These are phyloP conservation scores for Candida awuae DNA, from an alignment of 805 yeast species.

Conservation along the genomic window DNA sequence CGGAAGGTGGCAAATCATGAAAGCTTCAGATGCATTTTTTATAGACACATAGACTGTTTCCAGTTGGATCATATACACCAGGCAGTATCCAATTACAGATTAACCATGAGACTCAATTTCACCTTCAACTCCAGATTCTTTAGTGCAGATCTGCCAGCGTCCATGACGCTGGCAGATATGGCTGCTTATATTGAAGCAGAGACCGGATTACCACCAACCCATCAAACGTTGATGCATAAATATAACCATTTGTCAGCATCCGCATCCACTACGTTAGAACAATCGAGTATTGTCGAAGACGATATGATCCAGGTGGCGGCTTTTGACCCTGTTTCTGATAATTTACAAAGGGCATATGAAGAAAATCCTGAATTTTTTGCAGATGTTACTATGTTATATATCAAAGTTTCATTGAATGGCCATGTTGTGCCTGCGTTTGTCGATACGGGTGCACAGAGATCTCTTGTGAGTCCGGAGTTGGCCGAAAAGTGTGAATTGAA, in stretches of 20 bases:
- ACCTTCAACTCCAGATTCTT: conserved; percentile 3
- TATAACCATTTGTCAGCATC: conserved; percentile 7
- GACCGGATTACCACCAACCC: conserved; percentile 9
- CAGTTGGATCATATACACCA: too few relatives aligned
- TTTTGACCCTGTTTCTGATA: conserved; percentile 9
- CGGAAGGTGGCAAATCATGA: conserved; percentile 5
- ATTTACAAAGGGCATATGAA: conserved; percentile 71
- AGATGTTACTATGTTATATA: conserved; percentile 74
- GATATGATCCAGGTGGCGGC: conserved; percentile 7
- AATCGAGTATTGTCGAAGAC: conserved; percentile 4
- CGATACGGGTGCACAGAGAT: conserved; percentile 92
- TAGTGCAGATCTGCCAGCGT: conserved; percentile 9
- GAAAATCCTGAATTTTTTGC: conserved; percentile 87
- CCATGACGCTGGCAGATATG: conserved; percentile 10
- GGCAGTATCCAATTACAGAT: too few relatives aligned
- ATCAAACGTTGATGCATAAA: conserved; percentile 9
- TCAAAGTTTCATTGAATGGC: conserved; percentile 72
- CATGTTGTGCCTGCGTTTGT: conserved; percentile 83
- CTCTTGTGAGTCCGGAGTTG: conserved; percentile 70
- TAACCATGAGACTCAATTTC: conserved; percentile 9
- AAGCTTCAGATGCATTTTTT: neutral
- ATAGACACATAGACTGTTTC: too few relatives aligned
- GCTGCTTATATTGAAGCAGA: conserved; percentile 10
- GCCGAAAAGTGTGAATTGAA: conserved; percentile 67
- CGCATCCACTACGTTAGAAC: conserved; percentile 4